Evolutionary conservation across 2,329 filamentous ascomycete genomes (phyloP).

Genomic region (Zasmidium citrigriseum): DNA sequence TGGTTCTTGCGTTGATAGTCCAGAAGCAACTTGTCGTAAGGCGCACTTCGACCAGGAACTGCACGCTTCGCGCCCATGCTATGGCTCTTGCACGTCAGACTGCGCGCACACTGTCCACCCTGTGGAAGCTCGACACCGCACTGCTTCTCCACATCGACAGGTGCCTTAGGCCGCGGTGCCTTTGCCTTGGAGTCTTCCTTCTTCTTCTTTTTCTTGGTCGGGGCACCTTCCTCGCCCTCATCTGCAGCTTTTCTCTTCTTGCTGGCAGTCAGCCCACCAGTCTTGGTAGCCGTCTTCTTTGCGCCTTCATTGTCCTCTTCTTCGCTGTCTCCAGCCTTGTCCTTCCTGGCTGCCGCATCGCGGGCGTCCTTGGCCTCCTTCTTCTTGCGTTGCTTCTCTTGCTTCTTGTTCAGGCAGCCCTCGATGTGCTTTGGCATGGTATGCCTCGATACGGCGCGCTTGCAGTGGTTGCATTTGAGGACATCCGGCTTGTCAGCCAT

Average conservation of each 20-base stretch:
- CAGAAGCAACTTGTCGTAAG: slow-evolving; percentile 81
- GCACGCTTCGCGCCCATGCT: slow-evolving; percentile 90
- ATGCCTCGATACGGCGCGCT: slow-evolving; percentile 77
- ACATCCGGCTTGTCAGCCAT: slow-evolving; percentile 78
- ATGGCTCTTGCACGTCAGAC: slow-evolving; percentile 87
- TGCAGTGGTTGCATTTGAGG: slow-evolving; percentile 88
- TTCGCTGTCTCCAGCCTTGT: slow-evolving; percentile 41
- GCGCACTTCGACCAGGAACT: slow-evolving; percentile 79
- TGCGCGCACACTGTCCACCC: slow-evolving; percentile 81
- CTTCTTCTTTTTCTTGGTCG: slow-evolving; percentile 82
- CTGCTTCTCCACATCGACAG: slow-evolving; percentile 89
- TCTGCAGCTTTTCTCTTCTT: slow-evolving; percentile 49
- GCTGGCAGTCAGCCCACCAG: slow-evolving; percentile 34
- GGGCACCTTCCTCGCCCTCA: slow-evolving; percentile 68
- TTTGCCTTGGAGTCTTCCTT: slow-evolving; percentile 55
- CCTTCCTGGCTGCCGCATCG: slow-evolving; percentile 51
- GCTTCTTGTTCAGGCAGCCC: slow-evolving; percentile 81
- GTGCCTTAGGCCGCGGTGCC: slow-evolving; percentile 78
- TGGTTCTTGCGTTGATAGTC: slow-evolving; percentile 89
- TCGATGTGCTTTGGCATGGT: slow-evolving; percentile 78
- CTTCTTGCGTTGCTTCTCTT: slow-evolving; percentile 60
- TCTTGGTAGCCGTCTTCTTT: slow-evolving; percentile 33
- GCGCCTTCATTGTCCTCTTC: slow-evolving; percentile 38
- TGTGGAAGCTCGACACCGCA: slow-evolving; percentile 85
- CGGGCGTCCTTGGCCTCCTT: slow-evolving; percentile 64